Conservation (phyloP, 2,329 filamentous ascomycete genomes). For the Diaporthe aspalathi region DNA sequence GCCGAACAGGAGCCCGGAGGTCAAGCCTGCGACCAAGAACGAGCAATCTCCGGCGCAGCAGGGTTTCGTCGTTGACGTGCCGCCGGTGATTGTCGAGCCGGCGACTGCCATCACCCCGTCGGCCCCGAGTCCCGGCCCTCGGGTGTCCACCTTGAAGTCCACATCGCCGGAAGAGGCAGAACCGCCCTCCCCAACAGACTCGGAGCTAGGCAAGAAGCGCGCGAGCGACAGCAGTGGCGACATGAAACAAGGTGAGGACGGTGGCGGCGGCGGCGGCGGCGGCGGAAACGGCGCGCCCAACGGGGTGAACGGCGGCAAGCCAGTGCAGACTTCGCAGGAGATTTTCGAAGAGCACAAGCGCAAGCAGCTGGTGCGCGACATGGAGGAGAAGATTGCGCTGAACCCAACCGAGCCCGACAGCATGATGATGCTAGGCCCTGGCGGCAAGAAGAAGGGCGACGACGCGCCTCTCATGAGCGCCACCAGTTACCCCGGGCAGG, state of each 20-base stretch:
- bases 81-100: constrained; percentile 28
- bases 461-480: constrained; percentile 70
- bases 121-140: constrained; percentile 38
- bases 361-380: constrained; percentile 55
- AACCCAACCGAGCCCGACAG: constrained; percentile 47
- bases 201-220: constrained; percentile 51
- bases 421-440: constrained; percentile 41
- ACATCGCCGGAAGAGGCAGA: not conserved
- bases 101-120: constrained; percentile 27
- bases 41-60: constrained; percentile 36
- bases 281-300: constrained; percentile 28
- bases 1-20: constrained; percentile 30
- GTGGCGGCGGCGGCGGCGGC: constrained; percentile 35
- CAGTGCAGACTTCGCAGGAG: constrained; percentile 46
- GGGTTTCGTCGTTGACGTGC: constrained; percentile 21
- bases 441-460: constrained; percentile 51
- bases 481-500: constrained; percentile 76
- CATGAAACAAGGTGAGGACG: constrained; percentile 2
- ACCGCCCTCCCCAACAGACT: constrained; percentile 15
- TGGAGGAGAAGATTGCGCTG: constrained; percentile 66
- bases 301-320: constrained; percentile 37
- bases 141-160: constrained; percentile 25
- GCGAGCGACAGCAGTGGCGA: constrained; percentile 21
- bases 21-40: constrained; percentile 25
- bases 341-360: constrained; percentile 58